Conservation (phyloP, 1,139 yeast species). For the Protomyces gravidus region DNA sequence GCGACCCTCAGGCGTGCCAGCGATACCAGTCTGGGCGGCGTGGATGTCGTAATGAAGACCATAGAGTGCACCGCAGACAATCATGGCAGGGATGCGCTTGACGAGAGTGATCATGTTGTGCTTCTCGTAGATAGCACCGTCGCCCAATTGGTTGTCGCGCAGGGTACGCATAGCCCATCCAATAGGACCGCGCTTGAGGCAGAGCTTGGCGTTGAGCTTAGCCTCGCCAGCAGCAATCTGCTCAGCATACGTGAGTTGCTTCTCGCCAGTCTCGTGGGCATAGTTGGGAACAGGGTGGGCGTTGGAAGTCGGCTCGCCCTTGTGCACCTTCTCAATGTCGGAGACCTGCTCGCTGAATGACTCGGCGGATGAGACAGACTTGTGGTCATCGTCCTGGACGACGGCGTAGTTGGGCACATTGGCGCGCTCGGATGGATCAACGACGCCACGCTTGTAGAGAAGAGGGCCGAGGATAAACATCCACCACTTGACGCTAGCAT, state of each 20-base stretch:
- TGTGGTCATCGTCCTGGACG: conserved; percentile 15
- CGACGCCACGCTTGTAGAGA: conserved; percentile 54
- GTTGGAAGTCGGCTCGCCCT: background rate
- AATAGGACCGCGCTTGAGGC: conserved; percentile 17
- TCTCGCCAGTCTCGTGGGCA: background rate
- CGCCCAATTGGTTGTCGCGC: conserved; percentile 22
- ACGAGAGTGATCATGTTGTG: conserved; percentile 16
- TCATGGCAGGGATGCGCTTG: conserved; percentile 27
- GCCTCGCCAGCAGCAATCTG: conserved; percentile 20
- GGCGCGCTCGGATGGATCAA: conserved; percentile 36
- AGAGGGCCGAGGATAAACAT: conserved; percentile 57
- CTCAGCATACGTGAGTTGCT: conserved; percentile 3
- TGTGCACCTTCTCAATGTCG: background rate
- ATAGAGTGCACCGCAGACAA: conserved; percentile 20
- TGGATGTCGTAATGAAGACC: conserved; percentile 27
- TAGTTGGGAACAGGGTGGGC: background rate
- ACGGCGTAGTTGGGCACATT: conserved; percentile 23
- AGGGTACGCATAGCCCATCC: conserved; percentile 28
- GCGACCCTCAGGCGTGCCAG: conserved; percentile 43
- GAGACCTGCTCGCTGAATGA: background rate
- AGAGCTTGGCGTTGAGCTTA: conserved; percentile 13
- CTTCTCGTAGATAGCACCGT: conserved; percentile 24
- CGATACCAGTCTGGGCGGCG: conserved; percentile 20
- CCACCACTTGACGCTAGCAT: conserved; percentile 63
- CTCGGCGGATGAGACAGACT: conserved; percentile 1